Percentiles rank a stretch among this genome's conserved stretches.
Conservation (phyloP, 805 yeast genomes). For the Candida hispaniensis region DNA sequence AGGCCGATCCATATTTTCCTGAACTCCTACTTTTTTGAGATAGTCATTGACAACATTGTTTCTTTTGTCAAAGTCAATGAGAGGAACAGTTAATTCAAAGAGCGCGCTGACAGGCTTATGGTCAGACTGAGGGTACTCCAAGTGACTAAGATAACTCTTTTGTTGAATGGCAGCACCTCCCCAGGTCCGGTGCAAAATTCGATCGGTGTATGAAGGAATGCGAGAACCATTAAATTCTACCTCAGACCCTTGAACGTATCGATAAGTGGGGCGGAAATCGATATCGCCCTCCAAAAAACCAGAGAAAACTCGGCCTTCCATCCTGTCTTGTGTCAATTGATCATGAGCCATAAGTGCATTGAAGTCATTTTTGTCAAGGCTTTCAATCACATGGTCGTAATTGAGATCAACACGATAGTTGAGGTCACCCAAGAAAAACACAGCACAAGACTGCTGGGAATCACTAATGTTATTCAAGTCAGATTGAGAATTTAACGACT, state of each 20-base stretch:
- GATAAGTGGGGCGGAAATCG: slow-evolving; percentile 46
- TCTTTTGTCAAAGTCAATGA: slow-evolving; percentile 33
- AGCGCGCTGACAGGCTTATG: slow-evolving; percentile 45
- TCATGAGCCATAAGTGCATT: slow-evolving; percentile 35
- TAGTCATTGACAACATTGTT: slow-evolving; percentile 31
- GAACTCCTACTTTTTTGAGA: slow-evolving; percentile 34
- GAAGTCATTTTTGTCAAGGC: slow-evolving; percentile 28
- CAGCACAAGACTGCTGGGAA: too few relatives aligned
- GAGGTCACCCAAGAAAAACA: slow-evolving; percentile 43
- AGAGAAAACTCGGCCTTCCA: slow-evolving; percentile 30
- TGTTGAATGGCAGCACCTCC: slow-evolving; percentile 18
- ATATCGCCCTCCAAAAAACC: slow-evolving; percentile 42
- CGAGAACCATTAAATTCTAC: slow-evolving; percentile 27
- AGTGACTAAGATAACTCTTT: slow-evolving; percentile 23
- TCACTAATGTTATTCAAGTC: too few relatives aligned
- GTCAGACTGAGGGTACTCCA: slow-evolving; percentile 37
- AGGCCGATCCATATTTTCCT: slow-evolving; percentile 37
- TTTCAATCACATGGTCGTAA: slow-evolving; percentile 25
- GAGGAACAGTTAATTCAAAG: slow-evolving; percentile 27
- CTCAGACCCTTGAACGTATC: slow-evolving; percentile 26
- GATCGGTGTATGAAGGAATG: slow-evolving; percentile 50
- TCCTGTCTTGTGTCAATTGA: slow-evolving; percentile 33
- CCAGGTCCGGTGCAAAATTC: slow-evolving; percentile 29
- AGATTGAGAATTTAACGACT: too few relatives aligned
- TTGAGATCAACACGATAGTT: slow-evolving; percentile 38